Evolutionary conservation across 2,329 filamentous ascomycete genomes (phyloP).

Genomic region (Sordariomycetes sp.): DNA sequence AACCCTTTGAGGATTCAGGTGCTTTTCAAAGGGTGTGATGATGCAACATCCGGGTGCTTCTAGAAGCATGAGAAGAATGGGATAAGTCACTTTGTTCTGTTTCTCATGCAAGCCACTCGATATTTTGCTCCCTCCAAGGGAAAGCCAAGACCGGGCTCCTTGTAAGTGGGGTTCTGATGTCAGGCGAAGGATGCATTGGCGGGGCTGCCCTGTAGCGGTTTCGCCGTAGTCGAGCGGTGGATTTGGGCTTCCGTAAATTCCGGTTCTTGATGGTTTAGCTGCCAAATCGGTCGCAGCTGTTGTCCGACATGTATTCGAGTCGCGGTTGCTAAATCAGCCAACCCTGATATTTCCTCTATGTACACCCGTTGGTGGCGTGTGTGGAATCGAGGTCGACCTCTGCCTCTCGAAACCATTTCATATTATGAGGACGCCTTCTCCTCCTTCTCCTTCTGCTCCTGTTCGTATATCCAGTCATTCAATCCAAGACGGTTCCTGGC

Average conservation of each 20-base stretch:
- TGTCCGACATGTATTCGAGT: background rate
- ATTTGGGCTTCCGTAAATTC: background rate
- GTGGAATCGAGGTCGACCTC: background rate
- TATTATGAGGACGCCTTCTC: background rate
- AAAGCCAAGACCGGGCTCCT: too few species aligned
- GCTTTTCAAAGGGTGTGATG: background rate
- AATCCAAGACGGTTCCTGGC: slow-evolving; percentile 65
- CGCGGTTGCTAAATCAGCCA: background rate
- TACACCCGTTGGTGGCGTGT: background rate
- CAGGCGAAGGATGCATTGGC: background rate
- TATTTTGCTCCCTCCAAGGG: too few species aligned
- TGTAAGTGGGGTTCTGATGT: too few species aligned
- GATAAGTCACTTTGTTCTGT: too few species aligned
- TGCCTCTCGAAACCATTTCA: background rate
- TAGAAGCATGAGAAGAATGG: too few species aligned
- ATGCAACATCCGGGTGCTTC: too few species aligned
- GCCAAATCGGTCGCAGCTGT: background rate
- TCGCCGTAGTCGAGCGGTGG: background rate
- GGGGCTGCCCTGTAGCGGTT: background rate
- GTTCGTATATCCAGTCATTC: slow-evolving; percentile 96
- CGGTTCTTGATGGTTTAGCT: background rate
- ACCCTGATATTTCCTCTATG: background rate
- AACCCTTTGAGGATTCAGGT: background rate
- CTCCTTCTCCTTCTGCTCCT: slow-evolving; percentile 49
- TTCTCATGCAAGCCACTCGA: too few species aligned